A percentile compares a stretch with the other conserved stretches of the same genome.
These are phyloP conservation scores for Colletotrichum tabaci DNA, from an alignment of 2,329 filamentous ascomycete species.

Conservation along the genomic window DNA sequence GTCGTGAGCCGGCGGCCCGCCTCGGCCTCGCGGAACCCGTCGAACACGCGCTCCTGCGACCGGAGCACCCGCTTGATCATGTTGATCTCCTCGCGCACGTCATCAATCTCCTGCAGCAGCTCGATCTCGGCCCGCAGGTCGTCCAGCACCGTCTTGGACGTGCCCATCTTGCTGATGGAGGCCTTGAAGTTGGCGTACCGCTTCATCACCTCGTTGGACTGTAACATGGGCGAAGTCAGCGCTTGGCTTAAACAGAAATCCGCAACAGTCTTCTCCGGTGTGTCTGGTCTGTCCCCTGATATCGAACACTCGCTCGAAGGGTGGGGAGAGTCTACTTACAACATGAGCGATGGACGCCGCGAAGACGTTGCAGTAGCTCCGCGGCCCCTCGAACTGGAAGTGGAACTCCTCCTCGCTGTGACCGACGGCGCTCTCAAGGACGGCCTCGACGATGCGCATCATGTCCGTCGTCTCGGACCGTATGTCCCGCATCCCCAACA, in stretches of 20 bases:
- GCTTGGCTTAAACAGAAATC: no score
- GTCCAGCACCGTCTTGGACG: constrained; percentile 40
- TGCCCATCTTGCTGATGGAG: constrained; percentile 42
- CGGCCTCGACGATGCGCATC: constrained; percentile 30
- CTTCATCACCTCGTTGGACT: constrained; percentile 44
- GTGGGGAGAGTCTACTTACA: constrained; percentile 3
- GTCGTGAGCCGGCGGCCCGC: constrained; percentile 5
- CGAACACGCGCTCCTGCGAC: constrained; percentile 43
- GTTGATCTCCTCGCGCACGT: constrained; percentile 42
- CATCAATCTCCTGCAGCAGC: constrained; percentile 43
- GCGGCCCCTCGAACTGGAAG: constrained; percentile 43
- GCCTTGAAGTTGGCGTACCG: constrained; percentile 41
- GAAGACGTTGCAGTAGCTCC: constrained; percentile 41
- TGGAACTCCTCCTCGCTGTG: constrained; percentile 44
- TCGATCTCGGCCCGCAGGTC: constrained; percentile 46
- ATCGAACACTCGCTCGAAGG: neutral
- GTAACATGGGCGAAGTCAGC: fast-evolving
- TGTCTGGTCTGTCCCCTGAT: no score
- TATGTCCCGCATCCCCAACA: constrained; percentile 32
- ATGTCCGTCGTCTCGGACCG: constrained; percentile 38
- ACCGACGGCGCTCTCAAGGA: constrained; percentile 33
- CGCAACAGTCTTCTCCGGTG: no score
- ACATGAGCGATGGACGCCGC: constrained; percentile 39
- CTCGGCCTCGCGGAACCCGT: constrained; percentile 34
- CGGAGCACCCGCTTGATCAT: constrained; percentile 42